Conservation (phyloP, 2,329 filamentous ascomycete species). For the Trichoderma harzianum region DNA sequence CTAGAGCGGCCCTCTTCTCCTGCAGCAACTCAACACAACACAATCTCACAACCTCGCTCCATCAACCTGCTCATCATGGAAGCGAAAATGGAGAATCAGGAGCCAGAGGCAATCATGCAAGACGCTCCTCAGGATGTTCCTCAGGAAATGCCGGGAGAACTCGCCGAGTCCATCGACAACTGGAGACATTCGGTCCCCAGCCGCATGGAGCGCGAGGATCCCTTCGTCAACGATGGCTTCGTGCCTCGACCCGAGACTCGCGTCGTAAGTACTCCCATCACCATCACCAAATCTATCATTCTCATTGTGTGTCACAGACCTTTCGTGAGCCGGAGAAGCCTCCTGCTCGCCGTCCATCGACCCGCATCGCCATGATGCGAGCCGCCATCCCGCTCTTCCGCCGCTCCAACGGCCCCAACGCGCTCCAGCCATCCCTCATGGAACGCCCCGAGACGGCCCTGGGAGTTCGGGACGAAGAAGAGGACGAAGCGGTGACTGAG, state of each 20-base stretch:
- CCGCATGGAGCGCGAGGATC: constrained; percentile 34
- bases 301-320: neutral
- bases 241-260: constrained; percentile 30
- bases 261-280: constrained; percentile 23
- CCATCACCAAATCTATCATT: neutral
- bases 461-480: constrained; percentile 7
- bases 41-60: neutral
- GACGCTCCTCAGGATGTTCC: neutral
- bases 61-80: neutral
- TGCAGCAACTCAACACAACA: neutral
- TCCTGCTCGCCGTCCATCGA: constrained; percentile 23
- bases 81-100: neutral
- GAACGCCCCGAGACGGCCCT: constrained; percentile 21
- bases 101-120: neutral
- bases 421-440: neutral
- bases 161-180: constrained; percentile 26
- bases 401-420: neutral
- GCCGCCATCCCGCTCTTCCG: constrained; percentile 27
- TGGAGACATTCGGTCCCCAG: constrained; percentile 37
- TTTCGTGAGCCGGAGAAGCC: constrained; percentile 16
- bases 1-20: neutral
- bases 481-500: neutral
- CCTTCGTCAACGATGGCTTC: constrained; percentile 36
- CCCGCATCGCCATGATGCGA: constrained; percentile 30
- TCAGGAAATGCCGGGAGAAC: constrained; percentile 14